Evolutionary conservation across 2,329 filamentous ascomycete species (phyloP), one percentile per base, ranked within the genome.

Genomic region (Cladosporium colombiae): DNA sequence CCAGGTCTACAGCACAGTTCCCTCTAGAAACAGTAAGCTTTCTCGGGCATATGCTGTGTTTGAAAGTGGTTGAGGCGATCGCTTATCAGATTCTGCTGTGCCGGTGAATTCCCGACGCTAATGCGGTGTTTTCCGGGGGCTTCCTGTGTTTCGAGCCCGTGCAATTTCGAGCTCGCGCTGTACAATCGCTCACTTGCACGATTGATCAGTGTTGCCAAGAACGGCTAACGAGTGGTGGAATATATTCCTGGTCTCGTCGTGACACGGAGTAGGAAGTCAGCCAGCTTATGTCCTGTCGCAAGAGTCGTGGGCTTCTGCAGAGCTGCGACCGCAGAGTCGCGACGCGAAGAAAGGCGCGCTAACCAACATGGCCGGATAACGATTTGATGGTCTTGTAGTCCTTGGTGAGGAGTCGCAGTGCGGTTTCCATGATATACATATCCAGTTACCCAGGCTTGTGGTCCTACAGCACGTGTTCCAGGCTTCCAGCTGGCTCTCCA

Each of bases 71-170:
- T 55, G 52, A 55, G 52, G n/a, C n/a, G 33, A 57, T 57, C 55
- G 55, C 55, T 57, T 57, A 57, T 57, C 55, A 57, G 55, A 57
- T 57, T 57, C 33, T 57, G 33, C 31, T 40, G 33, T 57, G 55
- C 55, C 55, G 55, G 33, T 23, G 55, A 57, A 37, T 57, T 33
- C 27, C 55, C 55, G 52, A 55, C 18, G 25, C 18, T n/a, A 29
- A 33, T 4, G 27, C 52, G 52, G 52, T 55, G 31, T 31, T n/a
- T 55, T n/a, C 52, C 52, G 52, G 25, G 27, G 25, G 29, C 7
- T 33, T 55, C 25, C 10, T n/a, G 8, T n/a, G 29, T 21, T 55
- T 33, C 25, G 5, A n/a, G 52, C 18, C 52, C 52, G 52, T 55
- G n/a, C 21, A 21, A 33, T 29, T 21, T 21, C 52, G 27, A 33